Percentiles rank a stretch among this genome's conserved stretches.
These are phyloP conservation scores for Stipa capillata DNA, from an alignment of 176 grass and related monocot species.

Conservation along the genomic window DNA sequence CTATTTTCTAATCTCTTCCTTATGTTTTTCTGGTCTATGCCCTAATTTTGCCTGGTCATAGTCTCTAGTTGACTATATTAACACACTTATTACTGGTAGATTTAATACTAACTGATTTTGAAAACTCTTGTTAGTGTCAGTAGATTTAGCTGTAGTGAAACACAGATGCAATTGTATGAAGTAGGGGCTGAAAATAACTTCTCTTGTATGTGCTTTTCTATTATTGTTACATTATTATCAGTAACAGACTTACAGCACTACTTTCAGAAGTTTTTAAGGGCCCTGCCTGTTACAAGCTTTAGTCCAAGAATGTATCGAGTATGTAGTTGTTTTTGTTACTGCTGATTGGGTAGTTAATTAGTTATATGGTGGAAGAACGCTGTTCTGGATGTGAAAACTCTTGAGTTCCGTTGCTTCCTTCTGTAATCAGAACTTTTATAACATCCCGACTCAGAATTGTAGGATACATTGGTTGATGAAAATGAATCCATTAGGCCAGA, in stretches of 20 bases:
- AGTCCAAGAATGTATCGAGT: not conserved
- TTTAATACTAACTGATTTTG: not conserved
- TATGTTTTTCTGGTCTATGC: not conserved
- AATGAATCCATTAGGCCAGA: not conserved
- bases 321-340: not conserved
- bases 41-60: not conserved
- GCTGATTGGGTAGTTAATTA: not conserved
- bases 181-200: not conserved
- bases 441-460: not conserved
- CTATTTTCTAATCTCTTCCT: not conserved
- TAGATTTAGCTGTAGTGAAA: not conserved
- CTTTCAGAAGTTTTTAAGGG: not conserved
- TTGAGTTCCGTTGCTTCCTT: not conserved
- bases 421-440: not conserved
- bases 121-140: not conserved
- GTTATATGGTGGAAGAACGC: not conserved
- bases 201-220: not conserved
- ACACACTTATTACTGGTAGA: not conserved
- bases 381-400: not conserved
- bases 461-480: not conserved
- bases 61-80: conserved; percentile 15
- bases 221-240: not conserved
- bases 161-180: not conserved
- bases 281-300: not conserved
- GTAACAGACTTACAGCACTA: not conserved